Percentiles rank a stretch among this genome's conserved stretches.
phyloP scores from a whole-genome alignment of 2,329 filamentous ascomycete genomes.

The Penicillium sp. region DNA sequence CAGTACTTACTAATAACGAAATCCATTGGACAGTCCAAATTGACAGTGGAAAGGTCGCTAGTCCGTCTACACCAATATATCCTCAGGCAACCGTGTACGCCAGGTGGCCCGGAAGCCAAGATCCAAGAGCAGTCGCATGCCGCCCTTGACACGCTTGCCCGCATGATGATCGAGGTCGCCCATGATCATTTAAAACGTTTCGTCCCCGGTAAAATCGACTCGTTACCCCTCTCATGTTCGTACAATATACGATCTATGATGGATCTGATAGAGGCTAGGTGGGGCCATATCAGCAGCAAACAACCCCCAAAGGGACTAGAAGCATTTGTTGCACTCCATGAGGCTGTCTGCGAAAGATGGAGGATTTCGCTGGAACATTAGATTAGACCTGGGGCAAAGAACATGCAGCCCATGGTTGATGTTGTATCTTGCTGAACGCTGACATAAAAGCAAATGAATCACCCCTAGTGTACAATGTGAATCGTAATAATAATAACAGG shows the following conservation, averaged over 20 bases:
- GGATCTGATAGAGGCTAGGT: background rate
- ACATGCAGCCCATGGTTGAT: background rate
- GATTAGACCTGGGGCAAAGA: background rate
- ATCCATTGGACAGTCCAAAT: background rate
- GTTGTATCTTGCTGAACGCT: background rate
- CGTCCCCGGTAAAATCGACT: background rate
- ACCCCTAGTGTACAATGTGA: background rate
- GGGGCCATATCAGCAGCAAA: background rate
- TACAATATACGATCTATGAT: slow-evolving; percentile 6
- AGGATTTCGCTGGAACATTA: background rate
- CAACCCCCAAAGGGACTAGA: background rate
- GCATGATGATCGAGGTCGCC: slow-evolving; percentile 4
- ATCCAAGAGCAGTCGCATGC: slow-evolving; percentile 1
- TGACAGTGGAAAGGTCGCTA: background rate
- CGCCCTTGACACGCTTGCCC: slow-evolving; percentile 2
- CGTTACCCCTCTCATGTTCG: background rate
- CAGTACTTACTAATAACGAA: background rate
- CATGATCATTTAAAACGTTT: slow-evolving; percentile 2
- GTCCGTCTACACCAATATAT: slow-evolving; percentile 1
- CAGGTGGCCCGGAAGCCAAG: background rate
- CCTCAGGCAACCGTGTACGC: background rate
- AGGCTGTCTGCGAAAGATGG: background rate
- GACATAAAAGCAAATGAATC: background rate
- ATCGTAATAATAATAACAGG: background rate
- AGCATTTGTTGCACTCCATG: background rate